These are phyloP conservation scores for Pseudogymnoascus sp. DNA, from an alignment of 2,329 filamentous ascomycete species.

Conservation along the genomic window DNA sequence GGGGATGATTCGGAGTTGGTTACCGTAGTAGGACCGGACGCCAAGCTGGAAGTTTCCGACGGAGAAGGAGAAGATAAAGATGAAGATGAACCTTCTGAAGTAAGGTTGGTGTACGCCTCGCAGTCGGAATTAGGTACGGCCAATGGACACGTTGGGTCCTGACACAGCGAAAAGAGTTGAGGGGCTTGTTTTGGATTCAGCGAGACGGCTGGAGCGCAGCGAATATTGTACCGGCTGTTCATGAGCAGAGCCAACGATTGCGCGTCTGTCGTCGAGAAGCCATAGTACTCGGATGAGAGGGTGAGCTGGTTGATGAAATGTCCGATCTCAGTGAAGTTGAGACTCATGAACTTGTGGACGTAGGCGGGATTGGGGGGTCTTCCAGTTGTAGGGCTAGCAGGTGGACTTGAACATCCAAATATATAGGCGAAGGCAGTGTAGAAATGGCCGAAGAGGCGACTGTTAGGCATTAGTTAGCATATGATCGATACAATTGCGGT, in stretches of 20 bases:
- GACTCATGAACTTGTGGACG: conserved; percentile 31
- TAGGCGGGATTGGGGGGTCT: conserved; percentile 23
- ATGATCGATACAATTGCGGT: neutral
- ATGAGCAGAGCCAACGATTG: conserved; percentile 19
- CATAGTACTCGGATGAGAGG: conserved; percentile 21
- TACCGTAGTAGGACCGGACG: neutral
- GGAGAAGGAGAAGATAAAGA: conserved; percentile 11
- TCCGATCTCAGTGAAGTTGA: conserved; percentile 25
- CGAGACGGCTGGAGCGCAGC: conserved; percentile 22
- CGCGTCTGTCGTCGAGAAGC: conserved; percentile 26
- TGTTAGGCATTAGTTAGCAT: conserved; percentile 12
- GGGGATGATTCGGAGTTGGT: neutral
- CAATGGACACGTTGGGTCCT: conserved; percentile 24
- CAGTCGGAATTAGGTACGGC: conserved; percentile 25
- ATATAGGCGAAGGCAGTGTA: conserved; percentile 25
- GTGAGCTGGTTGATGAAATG: conserved; percentile 30
- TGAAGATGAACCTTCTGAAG: conserved; percentile 15
- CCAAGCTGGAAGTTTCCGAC: conserved; percentile 12
- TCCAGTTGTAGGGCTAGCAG: conserved; percentile 12
- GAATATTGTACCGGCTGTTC: conserved; percentile 27
- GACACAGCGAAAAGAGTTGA: conserved; percentile 27
- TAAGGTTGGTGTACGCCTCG: conserved; percentile 22
- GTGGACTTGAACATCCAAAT: conserved; percentile 23
- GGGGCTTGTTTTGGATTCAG: conserved; percentile 8
- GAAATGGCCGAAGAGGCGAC: conserved; percentile 28